Percentiles rank a stretch among this genome's conserved stretches.
These are phyloP conservation scores for Saprolegnia parasitica DNA, from an alignment of 352 stramenopile species.

Conservation along the genomic window DNA sequence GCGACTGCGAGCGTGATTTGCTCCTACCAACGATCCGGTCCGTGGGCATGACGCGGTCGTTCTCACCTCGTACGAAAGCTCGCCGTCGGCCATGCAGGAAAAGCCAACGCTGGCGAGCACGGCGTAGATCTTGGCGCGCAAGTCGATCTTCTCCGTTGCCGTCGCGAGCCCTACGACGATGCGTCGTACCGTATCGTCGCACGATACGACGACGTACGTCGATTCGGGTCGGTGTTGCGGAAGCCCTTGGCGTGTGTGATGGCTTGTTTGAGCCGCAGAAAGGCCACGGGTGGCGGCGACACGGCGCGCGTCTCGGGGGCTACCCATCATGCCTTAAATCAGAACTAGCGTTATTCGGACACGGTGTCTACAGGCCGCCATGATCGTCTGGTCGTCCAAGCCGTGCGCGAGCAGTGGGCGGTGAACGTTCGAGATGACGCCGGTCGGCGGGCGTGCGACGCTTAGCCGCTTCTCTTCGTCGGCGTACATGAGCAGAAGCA, in stretches of 20 bases:
- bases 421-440: conserved; percentile 2
- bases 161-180: neutral
- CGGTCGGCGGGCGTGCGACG: conserved; percentile 35
- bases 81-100: conserved; percentile 27
- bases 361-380: neutral
- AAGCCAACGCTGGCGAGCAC: conserved; percentile 64
- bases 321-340: too few relatives aligned
- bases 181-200: too few relatives aligned
- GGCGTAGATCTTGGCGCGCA: conserved; percentile 69
- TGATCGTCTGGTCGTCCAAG: neutral
- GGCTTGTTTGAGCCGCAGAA: conserved; percentile 64
- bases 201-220: conserved; percentile 7
- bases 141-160: conserved; percentile 34
- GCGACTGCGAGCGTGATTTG: conserved; percentile 65
- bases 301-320: conserved; percentile 38
- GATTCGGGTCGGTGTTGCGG: conserved; percentile 4
- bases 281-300: conserved; percentile 38
- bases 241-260: conserved; percentile 31
- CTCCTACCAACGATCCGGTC: conserved; percentile 34
- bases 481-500: conserved; percentile 66
- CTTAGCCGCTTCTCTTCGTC: conserved; percentile 41
- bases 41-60: conserved; percentile 31
- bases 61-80: neutral
- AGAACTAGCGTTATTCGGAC: too few relatives aligned
- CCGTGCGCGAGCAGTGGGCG: conserved; percentile 4